Conservation (phyloP, 208 protist species). For the Leishmania arabica region DNA sequence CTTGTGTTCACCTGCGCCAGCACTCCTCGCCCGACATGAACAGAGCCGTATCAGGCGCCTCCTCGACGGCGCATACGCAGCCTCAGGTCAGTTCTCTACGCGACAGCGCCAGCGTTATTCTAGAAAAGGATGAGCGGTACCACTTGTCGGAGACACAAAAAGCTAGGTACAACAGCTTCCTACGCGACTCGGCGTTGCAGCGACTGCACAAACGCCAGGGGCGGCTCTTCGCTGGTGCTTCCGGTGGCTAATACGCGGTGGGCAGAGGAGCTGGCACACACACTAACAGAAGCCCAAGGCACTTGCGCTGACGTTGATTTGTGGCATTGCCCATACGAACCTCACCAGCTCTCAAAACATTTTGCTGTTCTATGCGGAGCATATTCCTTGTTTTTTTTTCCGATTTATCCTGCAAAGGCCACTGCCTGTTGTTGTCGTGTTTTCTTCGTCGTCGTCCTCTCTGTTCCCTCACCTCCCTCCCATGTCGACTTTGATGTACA, state of each 20-base stretch:
- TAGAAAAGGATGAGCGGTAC: background rate
- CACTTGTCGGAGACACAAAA: conserved; percentile 38
- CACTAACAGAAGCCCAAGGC: background rate
- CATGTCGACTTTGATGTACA: background rate
- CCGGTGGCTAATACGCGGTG: background rate
- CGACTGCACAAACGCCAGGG: conserved; percentile 26
- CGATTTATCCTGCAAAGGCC: background rate
- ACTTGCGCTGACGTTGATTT: background rate
- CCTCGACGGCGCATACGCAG: background rate
- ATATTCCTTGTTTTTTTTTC: background rate
- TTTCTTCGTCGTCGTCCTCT: background rate
- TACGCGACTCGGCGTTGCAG: conserved; percentile 45
- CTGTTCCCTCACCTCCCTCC: background rate
- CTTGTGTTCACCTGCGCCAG: background rate
- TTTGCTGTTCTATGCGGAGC: background rate
- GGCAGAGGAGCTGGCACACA: background rate
- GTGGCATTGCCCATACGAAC: background rate
- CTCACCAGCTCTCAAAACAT: background rate
- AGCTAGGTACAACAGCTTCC: conserved; percentile 46
- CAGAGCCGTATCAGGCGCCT: background rate
- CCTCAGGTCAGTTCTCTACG: background rate
- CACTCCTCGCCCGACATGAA: background rate
- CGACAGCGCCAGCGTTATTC: background rate
- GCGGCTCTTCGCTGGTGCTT: background rate
- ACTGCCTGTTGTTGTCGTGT: background rate